Base-by-base conservation (phyloP, 2,329 filamentous ascomycete species). In the Monosporascus sp. region DNA sequence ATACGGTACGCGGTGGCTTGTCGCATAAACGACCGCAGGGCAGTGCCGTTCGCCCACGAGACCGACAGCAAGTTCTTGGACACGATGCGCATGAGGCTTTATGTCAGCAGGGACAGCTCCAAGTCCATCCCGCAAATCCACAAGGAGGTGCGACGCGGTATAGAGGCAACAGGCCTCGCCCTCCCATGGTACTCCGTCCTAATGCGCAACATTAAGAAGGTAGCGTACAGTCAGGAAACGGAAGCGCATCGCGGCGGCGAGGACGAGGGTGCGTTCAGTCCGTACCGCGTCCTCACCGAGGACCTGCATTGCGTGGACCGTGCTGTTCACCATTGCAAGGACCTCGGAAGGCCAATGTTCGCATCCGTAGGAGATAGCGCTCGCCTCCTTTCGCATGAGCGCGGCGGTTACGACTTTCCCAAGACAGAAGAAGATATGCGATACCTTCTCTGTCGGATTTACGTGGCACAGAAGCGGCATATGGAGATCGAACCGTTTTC, bases 1-100 rank as follows among this genome's bases (percentile, higher is more conserved):
- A 11, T 54, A 24, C 52, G 48, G 17, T 54, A 51, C 35, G 37
- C 45, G 7, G 52, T 35, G 22, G 52, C 52, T 2, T 54, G 43
- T 24, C 49, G 49, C 24, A 43, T 54, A 7, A 48, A 54, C 28
- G 49, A 54, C 37, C 52, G 44, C 24, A 35, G 49, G 20, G 4
- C n/a, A 3, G 38, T 53, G 8, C 51, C 51, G 4, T 45, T 53
- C 15, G 2, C 37, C 26, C 9, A 24, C 14, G 24, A 1, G 8
- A 31, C 28, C 28, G 28, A 31, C 28, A 31, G 28, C 28, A 2
- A 9, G 28, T 31, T 31, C 28, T 3, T 31, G 28, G 28, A 31
- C 3, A 3, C 3, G 28, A 5, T 5, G 28, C 9, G 28, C 9
- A 3, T 9, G 28, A 31, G 28, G 9, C 28, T 31, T 2, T 11